Percentiles rank a stretch among this genome's conserved stretches.
phyloP scores from a whole-genome alignment of 2,329 filamentous ascomycete species.

The Aspergillus pseudoviridinutans region DNA sequence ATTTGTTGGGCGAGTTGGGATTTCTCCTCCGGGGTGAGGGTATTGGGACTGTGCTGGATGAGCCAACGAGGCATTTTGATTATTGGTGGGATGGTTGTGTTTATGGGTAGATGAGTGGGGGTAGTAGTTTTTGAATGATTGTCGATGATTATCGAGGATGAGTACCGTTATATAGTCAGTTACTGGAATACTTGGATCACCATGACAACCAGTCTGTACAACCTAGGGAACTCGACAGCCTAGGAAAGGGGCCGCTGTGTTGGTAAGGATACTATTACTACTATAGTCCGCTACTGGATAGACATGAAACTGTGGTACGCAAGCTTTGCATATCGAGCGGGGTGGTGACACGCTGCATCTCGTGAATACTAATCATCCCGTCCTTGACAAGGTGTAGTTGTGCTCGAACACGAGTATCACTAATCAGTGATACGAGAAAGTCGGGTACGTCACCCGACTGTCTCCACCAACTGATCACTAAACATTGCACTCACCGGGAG shows the following conservation, averaged over 20 bases:
- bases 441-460: not conserved
- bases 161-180: not conserved
- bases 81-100: not conserved
- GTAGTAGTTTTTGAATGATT: not conserved
- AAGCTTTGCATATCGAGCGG: too few species aligned
- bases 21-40: constrained; percentile 1
- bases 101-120: not conserved
- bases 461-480: not conserved
- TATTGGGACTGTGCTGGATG: constrained; percentile 2
- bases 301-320: not conserved
- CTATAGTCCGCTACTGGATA: not conserved
- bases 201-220: too few species aligned
- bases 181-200: not conserved
- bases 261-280: too few species aligned
- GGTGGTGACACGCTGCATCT: not conserved
- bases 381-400: not conserved
- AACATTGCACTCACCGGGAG: not conserved
- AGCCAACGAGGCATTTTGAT: constrained; percentile 3
- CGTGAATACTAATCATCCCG: not conserved
- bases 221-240: too few species aligned
- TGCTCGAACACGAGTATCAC: too few species aligned
- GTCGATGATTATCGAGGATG: not conserved
- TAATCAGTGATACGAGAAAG: not conserved
- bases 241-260: too few species aligned
- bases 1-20: constrained; percentile 5